These are phyloP conservation scores for Fusarium brachygibbosum DNA, from an alignment of 2,329 filamentous ascomycete species.

Conservation along the genomic window DNA sequence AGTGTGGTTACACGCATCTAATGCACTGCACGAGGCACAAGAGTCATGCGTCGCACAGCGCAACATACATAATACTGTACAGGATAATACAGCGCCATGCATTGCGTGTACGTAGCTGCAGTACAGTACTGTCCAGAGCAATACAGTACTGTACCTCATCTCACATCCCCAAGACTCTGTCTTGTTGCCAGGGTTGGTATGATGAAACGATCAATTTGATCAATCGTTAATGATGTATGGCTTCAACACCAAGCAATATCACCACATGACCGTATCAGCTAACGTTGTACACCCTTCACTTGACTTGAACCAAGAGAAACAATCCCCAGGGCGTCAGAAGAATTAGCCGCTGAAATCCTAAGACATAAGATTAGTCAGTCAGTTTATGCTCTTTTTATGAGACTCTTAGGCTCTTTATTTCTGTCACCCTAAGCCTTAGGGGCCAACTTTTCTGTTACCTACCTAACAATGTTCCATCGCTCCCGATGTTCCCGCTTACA, in stretches of 20 bases:
- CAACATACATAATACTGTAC: background rate
- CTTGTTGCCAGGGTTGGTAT: background rate
- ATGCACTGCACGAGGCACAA: conserved; percentile 6
- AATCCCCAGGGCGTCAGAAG: too few relatives aligned
- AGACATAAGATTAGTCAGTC: too few relatives aligned
- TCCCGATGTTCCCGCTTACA: conserved; percentile 4
- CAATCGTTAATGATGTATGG: background rate
- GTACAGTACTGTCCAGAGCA: background rate
- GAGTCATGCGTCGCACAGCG: conserved; percentile 17
- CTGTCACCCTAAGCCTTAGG: too few relatives aligned
- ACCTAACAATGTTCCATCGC: background rate
- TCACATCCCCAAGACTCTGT: background rate
- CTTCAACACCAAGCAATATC: background rate
- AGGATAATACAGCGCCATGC: background rate
- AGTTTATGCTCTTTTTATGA: too few relatives aligned
- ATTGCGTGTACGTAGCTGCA: background rate
- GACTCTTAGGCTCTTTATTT: too few relatives aligned
- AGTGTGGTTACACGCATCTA: conserved; percentile 35
- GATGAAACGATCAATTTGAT: background rate
- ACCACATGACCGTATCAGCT: background rate
- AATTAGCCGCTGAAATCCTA: too few relatives aligned
- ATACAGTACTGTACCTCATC: background rate
- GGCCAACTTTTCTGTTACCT: too few relatives aligned
- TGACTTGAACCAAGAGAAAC: background rate
- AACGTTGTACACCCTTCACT: conserved; percentile 5